Conservation (phyloP, 2,329 filamentous ascomycete species). For the Endothia cerciana region DNA sequence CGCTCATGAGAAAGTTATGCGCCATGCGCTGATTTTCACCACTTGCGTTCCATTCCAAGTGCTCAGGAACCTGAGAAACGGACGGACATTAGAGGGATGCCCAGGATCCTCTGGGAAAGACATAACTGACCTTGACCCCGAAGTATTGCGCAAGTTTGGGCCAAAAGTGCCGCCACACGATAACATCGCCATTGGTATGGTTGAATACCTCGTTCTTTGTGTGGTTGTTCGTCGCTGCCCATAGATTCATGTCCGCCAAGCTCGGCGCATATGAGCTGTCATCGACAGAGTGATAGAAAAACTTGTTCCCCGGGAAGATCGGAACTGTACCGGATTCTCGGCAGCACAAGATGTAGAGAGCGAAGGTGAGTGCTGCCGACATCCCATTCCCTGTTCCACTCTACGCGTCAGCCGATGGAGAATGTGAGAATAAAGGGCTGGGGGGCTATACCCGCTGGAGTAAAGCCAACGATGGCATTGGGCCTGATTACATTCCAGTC, state of each 20-base stretch:
- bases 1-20: slow-evolving; percentile 26
- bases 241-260: slow-evolving; percentile 36
- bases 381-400: slow-evolving; percentile 34
- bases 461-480: slow-evolving; percentile 37
- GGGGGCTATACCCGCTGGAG: slow-evolving; percentile 33
- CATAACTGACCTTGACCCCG: slow-evolving; percentile 32
- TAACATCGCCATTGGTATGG: slow-evolving; percentile 36
- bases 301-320: slow-evolving; percentile 36
- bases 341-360: slow-evolving; percentile 36
- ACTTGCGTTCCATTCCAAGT: slow-evolving; percentile 19
- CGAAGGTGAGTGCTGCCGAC: slow-evolving; percentile 37
- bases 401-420: neutral
- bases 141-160: slow-evolving; percentile 33
- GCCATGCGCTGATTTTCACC: slow-evolving; percentile 19
- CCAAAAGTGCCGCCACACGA: slow-evolving; percentile 37
- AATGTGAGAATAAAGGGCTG: neutral
- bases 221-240: slow-evolving; percentile 32
- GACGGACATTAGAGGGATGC: too few species aligned
- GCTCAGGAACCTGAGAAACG: slow-evolving; percentile 16
- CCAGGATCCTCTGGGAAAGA: too few species aligned
- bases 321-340: slow-evolving; percentile 32
- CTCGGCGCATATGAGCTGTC: slow-evolving; percentile 37
- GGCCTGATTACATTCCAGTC: slow-evolving; percentile 37
- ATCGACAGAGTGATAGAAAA: slow-evolving; percentile 36
- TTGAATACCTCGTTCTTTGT: slow-evolving; percentile 37